Evolutionary conservation across 495 filamentous ascomycete genomes (phyloP).

Genomic region (Aspergillus haitiensis): DNA sequence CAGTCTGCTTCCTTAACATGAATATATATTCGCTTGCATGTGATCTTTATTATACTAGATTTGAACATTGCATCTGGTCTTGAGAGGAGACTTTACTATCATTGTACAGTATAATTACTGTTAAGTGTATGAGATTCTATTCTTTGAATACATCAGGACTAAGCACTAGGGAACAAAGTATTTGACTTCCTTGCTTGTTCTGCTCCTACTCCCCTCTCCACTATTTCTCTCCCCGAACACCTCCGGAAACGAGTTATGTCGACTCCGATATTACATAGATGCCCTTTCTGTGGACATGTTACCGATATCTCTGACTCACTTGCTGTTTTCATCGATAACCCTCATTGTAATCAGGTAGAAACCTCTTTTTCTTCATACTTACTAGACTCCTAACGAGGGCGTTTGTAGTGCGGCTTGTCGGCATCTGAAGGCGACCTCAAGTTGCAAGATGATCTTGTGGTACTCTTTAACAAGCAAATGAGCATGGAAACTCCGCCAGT

Average conservation of each 20-base stretch:
- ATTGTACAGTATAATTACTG: too few species aligned
- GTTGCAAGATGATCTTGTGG: slow-evolving; percentile 63
- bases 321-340: slow-evolving; percentile 35
- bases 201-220: background rate
- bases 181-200: background rate
- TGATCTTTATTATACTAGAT: slow-evolving; percentile 1
- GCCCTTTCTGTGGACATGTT: slow-evolving; percentile 39
- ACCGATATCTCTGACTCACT: slow-evolving; percentile 37
- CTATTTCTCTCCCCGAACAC: background rate
- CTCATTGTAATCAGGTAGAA: slow-evolving; percentile 42
- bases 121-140: background rate
- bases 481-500: slow-evolving; percentile 31
- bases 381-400: slow-evolving; percentile 21
- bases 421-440: slow-evolving; percentile 48
- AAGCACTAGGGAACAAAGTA: too few species aligned
- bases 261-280: slow-evolving; percentile 37
- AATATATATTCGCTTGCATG: background rate
- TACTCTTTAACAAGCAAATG: slow-evolving; percentile 67
- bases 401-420: slow-evolving; percentile 39
- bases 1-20: background rate
- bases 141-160: background rate
- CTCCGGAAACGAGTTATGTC: slow-evolving; percentile 29
- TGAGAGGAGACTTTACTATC: background rate
- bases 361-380: slow-evolving; percentile 4
- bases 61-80: background rate